Evolutionary conservation across 2,329 filamentous ascomycete species (phyloP).

Genomic region (Chrysoporthe austroafricana): DNA sequence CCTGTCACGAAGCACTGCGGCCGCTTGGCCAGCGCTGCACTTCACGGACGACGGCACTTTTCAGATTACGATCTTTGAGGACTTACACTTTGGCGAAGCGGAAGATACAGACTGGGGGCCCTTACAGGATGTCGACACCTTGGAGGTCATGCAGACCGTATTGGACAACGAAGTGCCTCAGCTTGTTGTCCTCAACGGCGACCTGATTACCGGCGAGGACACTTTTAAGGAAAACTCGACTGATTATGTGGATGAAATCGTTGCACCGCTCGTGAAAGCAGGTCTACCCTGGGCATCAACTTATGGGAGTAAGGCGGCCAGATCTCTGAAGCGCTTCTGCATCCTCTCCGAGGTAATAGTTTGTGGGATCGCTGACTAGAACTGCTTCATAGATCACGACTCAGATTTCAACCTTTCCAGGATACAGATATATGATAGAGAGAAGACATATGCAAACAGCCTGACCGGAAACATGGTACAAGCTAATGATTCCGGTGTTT

Average conservation of each 20-base stretch:
- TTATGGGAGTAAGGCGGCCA: constrained; percentile 39
- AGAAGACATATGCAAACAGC: constrained; percentile 26
- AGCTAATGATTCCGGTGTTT: constrained; percentile 13
- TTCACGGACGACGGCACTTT: constrained; percentile 21
- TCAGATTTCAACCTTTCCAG: constrained; percentile 51
- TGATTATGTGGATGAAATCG: constrained; percentile 50
- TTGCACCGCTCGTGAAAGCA: constrained; percentile 48
- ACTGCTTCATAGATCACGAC: constrained; percentile 55
- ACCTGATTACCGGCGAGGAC: constrained; percentile 60
- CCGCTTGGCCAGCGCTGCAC: constrained; percentile 14
- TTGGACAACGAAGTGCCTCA: constrained; percentile 48
- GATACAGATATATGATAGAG: constrained; percentile 20
- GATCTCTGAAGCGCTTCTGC: neutral
- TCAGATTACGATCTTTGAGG: constrained; percentile 34
- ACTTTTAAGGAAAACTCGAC: constrained; percentile 47
- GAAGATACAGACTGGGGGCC: constrained; percentile 38
- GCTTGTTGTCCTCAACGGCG: constrained; percentile 60
- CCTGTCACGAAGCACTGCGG: neutral
- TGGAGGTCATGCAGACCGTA: constrained; percentile 50
- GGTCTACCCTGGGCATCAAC: constrained; percentile 55
- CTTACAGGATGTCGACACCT: constrained; percentile 48
- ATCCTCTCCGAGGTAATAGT: neutral
- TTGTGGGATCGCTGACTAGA: too few relatives aligned
- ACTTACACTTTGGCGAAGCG: constrained; percentile 60
- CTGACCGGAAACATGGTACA: constrained; percentile 15